These are phyloP conservation scores for Haplosporangium gracile DNA, from an alignment of 192 early-diverging fungal genomes.

Conservation along the genomic window DNA sequence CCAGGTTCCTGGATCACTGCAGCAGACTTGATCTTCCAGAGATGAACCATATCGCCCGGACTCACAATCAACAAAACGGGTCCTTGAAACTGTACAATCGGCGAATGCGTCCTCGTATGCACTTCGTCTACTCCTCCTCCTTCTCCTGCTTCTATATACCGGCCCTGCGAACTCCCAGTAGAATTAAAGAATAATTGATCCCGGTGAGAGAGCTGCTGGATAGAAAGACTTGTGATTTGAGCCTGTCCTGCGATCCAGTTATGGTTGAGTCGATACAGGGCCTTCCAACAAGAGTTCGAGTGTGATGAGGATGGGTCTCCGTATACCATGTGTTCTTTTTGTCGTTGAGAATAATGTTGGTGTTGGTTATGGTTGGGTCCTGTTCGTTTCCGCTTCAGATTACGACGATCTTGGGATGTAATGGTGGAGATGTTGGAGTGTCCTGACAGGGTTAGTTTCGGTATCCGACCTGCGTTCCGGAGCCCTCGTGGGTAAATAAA, in stretches of 20 bases:
- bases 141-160: neutral
- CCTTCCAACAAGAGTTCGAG: slow-evolving; percentile 41
- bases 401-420: neutral
- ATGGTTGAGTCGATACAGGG: slow-evolving; percentile 41
- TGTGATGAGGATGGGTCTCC: neutral
- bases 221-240: slow-evolving; percentile 17
- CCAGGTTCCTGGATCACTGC: neutral
- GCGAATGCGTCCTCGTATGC: neutral
- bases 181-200: slow-evolving; percentile 5
- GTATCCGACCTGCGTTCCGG: neutral
- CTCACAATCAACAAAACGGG: slow-evolving; percentile 27
- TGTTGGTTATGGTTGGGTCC: neutral
- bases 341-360: neutral
- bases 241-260: slow-evolving; percentile 54
- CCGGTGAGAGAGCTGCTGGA: slow-evolving; percentile 7
- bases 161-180: neutral
- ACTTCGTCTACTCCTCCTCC: neutral
- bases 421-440: neutral
- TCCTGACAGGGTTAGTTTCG: neutral
- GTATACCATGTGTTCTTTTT: neutral
- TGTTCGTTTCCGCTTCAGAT: neutral
- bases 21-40: slow-evolving; percentile 24
- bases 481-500: slow-evolving; percentile 42
- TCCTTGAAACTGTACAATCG: slow-evolving; percentile 33
- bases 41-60: slow-evolving; percentile 30